Evolutionary conservation across 164 flowering plant species (phyloP), one percentile per base, ranked within the genome.

Genomic region (Tetrastigma voinierianum): DNA sequence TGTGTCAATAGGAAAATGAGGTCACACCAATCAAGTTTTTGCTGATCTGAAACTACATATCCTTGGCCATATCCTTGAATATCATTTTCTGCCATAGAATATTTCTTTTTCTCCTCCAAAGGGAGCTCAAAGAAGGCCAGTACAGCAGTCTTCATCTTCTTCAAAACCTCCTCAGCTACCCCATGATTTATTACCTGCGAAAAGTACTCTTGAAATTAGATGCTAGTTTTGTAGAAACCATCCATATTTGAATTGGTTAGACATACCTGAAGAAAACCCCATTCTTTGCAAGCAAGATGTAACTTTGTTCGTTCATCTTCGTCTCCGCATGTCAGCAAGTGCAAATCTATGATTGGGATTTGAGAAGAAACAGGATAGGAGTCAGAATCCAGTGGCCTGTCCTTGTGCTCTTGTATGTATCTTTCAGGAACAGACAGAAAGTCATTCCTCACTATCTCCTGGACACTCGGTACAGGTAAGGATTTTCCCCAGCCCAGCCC

Each of bases 201-300:
- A 55, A 46, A 5, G 14, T 43, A 32, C 19, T 10, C 32, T 62
- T 69, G 19, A 46, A 19, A 20, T 17, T 46, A 20, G 54, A 23
- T 18, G 52, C 16, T 18, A 32, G 18, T 17, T 19, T 7, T 11
- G 2, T 40, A 53, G 6, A 64, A 52, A 47, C 49, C 9, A 59
- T 12, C 10, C 1, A 25, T 19, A 10, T 14, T 4, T 46, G 46
- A 10, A 15, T 18, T 21, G 6, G 15, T 32, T 10, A 15, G 16
- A 48, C 40, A 18, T 61, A 76, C 70, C 69, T 64, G 69, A 52
- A 74, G 74, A 67, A 78, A 74, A 16, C 78, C 76, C 81, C 78
- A 78, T 15, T 72, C 64, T 43, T 25, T 66, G 76, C 74, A 74
- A 66, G 76, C 78, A 13, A 40, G 19, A 59, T 74, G 67, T 11